Base-by-base conservation (phyloP, 257 asterid species). In the Handroanthus guayacan region DNA sequence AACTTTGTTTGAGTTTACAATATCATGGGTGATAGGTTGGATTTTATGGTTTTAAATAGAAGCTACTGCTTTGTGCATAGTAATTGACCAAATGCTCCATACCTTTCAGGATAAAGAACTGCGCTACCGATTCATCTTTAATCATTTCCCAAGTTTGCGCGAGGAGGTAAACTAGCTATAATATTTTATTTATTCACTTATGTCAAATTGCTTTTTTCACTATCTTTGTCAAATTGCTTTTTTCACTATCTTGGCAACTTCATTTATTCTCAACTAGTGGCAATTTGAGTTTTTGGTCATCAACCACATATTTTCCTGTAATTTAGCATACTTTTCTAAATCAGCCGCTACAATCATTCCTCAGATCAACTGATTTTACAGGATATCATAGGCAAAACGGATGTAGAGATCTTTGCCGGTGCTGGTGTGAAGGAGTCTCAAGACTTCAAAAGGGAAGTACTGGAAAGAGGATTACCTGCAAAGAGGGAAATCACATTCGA, bases 361-460 rank as follows among this genome's bases (percentile, higher is more conserved):
- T 71, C 57, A 16, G 31, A 10, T 10, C 18, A 13, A 64, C 74
- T 75, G 55, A 48, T 80, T 74, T 75, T 75, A 70, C 89, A 90
- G 96, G 96, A 90, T 71, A 88, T 90, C 61, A 90, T 90, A 72
- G 96, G 96, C 36, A 90, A 88, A 84, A 90, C 93, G 10, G 96
- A 90, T 72, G 86, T 90, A 9, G 93, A 90, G 74, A 90, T 90
- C 63, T 90, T 90, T 75, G 72, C 83, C 8, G 96, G 96, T 68
- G 71, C 88, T 7, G 96, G 93, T 70, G 93, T 88, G 18, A 90
- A 88, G 85, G 96, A 90, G 81, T 90, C 96, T 69, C 96, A 90
- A 64, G 96, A 90, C 67, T 90, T 90, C 84, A 88, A 90, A 83
- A 74, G 75, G 81, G 96, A 90, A 76, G 93, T 90, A 73, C 69